These are phyloP conservation scores for Pseudopyricularia cyperi DNA, from an alignment of 2,329 filamentous ascomycete genomes.

Conservation along the genomic window DNA sequence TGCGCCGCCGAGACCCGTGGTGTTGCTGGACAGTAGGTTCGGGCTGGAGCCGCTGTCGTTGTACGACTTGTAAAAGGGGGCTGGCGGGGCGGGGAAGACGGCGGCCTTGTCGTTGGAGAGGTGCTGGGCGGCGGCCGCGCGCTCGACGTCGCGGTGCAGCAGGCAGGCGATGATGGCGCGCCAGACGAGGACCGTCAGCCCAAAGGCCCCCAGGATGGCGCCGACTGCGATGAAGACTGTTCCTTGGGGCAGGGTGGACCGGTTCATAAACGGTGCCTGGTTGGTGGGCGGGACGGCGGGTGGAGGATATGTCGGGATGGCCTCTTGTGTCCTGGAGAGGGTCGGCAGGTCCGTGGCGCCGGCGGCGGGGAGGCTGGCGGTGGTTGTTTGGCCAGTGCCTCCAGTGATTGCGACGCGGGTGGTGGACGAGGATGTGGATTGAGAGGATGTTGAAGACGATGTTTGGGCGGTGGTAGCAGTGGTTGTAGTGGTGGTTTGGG, in stretches of 20 bases:
- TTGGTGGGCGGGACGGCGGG: slow-evolving; percentile 70
- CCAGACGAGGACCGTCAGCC: slow-evolving; percentile 74
- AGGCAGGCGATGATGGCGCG: slow-evolving; percentile 79
- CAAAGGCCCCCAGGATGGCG: slow-evolving; percentile 72
- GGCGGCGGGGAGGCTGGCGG: background rate
- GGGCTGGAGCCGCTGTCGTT: slow-evolving; percentile 43
- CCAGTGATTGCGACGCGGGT: background rate
- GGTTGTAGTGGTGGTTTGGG: background rate
- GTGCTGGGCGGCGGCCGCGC: slow-evolving; percentile 66
- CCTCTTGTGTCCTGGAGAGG: slow-evolving; percentile 21
- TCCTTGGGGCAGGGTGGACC: slow-evolving; percentile 73
- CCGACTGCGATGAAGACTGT: slow-evolving; percentile 95
- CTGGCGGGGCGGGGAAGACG: slow-evolving; percentile 42
- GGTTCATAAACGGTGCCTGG: slow-evolving; percentile 84
- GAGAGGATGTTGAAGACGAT: background rate
- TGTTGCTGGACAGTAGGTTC: slow-evolving; percentile 28
- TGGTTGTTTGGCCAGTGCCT: background rate
- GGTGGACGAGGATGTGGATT: background rate
- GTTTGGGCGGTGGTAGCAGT: background rate
- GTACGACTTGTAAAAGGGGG: slow-evolving; percentile 50
- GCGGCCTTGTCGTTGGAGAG: slow-evolving; percentile 55
- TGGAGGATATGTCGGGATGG: slow-evolving; percentile 49
- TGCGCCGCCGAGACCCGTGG: background rate
- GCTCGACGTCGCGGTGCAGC: slow-evolving; percentile 80
- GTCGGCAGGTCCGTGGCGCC: slow-evolving; percentile 20